phyloP scores from a whole-genome alignment of 1,284 basidiomycete species.

The Neolentinus lepideus region DNA sequence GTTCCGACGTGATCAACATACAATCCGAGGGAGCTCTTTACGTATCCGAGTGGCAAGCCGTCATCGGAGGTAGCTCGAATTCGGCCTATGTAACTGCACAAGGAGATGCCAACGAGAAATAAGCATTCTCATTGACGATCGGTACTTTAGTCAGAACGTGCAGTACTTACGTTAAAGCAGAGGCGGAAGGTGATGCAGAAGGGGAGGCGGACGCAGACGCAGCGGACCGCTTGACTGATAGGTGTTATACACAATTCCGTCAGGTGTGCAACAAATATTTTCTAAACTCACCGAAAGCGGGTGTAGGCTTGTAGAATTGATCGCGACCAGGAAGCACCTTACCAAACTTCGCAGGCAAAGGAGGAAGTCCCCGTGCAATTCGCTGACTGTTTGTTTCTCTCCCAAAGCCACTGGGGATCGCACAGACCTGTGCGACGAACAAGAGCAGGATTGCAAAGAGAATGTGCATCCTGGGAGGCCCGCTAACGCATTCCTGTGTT shows the following conservation, averaged over 20 bases:
- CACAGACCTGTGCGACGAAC: not conserved
- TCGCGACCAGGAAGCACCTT: slow-evolving; percentile 21
- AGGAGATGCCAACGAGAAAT: not conserved
- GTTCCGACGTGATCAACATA: slow-evolving; percentile 13
- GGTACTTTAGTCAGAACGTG: not conserved
- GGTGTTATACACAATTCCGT: not conserved
- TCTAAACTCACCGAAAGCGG: slow-evolving; percentile 5
- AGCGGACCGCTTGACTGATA: not conserved
- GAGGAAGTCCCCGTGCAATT: slow-evolving; percentile 32
- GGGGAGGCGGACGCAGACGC: not conserved
- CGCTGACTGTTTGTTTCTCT: slow-evolving; percentile 19
- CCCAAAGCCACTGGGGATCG: not conserved
- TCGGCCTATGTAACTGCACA: slow-evolving; percentile 27
- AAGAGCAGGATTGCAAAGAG: not conserved
- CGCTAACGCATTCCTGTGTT: not conserved
- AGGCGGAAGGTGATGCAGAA: not conserved
- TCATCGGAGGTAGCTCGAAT: slow-evolving; percentile 25
- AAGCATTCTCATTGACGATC: too few relatives aligned
- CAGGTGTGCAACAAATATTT: not conserved
- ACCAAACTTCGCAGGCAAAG: slow-evolving; percentile 24
- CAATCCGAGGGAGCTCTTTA: slow-evolving; percentile 25
- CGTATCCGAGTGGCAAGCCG: slow-evolving; percentile 23
- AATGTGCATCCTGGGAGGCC: not conserved
- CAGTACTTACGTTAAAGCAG: not conserved
- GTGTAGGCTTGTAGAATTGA: slow-evolving; percentile 7